Percentiles rank a stretch among this genome's conserved stretches.
phyloP scores from a whole-genome alignment of 2,329 filamentous ascomycete species.

The Colletotrichum sp. region DNA sequence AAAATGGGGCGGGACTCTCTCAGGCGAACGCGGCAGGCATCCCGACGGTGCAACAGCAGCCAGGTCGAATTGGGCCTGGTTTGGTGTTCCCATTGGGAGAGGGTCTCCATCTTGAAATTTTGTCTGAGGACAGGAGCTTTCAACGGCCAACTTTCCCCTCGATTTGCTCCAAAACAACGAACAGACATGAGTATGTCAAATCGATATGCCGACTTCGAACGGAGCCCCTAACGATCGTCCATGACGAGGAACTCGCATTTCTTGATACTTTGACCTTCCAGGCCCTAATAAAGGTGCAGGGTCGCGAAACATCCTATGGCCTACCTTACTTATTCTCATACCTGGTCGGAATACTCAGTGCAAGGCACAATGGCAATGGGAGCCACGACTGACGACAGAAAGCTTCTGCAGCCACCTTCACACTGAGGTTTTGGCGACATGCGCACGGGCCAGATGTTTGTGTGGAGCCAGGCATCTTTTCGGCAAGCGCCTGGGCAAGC shows the following conservation, averaged over 20 bases:
- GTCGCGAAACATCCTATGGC: not conserved
- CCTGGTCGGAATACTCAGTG: not conserved
- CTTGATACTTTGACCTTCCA: not conserved
- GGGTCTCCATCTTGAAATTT: not conserved
- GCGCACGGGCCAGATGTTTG: conserved; percentile 15
- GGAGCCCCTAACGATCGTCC: not conserved
- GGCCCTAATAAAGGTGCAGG: not conserved
- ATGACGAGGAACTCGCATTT: not conserved
- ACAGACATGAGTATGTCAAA: not conserved
- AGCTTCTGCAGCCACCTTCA: not conserved
- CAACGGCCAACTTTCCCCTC: not conserved
- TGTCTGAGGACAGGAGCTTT: not conserved
- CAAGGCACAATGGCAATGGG: not conserved
- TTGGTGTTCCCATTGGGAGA: not conserved
- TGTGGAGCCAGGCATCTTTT: not conserved
- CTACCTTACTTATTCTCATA: not conserved
- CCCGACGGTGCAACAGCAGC: not conserved
- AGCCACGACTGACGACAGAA: not conserved
- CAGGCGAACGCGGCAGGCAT: not conserved
- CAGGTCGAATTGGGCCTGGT: not conserved
- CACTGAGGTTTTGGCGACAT: not conserved
- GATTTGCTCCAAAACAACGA: not conserved
- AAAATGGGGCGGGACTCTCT: not conserved
- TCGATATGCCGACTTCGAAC: not conserved
- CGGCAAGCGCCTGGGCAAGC: not conserved